These are phyloP conservation scores for Stephania japonica DNA, from an alignment of 164 flowering plant genomes.

Conservation along the genomic window DNA sequence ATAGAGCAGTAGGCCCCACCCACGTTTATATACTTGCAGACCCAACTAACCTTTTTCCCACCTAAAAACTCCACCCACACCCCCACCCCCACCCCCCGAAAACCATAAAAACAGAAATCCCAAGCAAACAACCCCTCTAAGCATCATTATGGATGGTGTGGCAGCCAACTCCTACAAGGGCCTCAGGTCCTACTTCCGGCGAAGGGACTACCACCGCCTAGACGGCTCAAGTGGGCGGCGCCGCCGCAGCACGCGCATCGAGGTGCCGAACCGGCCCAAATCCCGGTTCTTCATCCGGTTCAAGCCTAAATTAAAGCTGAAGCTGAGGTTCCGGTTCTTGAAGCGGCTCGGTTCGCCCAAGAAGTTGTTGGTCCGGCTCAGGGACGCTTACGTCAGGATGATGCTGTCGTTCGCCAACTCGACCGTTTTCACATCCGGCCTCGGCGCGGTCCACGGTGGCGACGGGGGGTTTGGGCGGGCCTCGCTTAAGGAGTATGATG, in stretches of 20 bases:
- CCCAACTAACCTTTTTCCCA: background rate
- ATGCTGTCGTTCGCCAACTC: conserved; percentile 59
- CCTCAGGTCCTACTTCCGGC: conserved; percentile 25
- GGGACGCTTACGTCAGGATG: conserved; percentile 76
- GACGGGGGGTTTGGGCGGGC: conserved; percentile 18
- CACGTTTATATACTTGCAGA: background rate
- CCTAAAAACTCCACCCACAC: background rate
- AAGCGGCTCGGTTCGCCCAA: conserved; percentile 27
- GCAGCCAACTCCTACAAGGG: conserved; percentile 23
- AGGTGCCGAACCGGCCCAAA: conserved; percentile 17
- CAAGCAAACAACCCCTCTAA: background rate
- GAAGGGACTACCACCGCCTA: conserved; percentile 33
- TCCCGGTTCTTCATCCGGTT: conserved; percentile 34
- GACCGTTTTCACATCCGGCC: conserved; percentile 22
- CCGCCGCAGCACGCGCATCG: background rate
- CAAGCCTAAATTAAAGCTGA: conserved; percentile 37
- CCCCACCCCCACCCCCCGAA: background rate
- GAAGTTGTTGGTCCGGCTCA: conserved; percentile 39
- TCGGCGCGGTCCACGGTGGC: conserved; percentile 19
- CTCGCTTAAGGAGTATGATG: conserved; percentile 63
- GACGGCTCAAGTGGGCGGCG: conserved; percentile 6
- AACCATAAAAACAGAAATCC: too few relatives aligned
- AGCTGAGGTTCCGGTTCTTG: conserved; percentile 31
- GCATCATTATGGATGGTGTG: conserved; percentile 2
- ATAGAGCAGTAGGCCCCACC: background rate